Evolutionary conservation across 1,139 yeast genomes (phyloP).

Genomic region (Pichia sp.): DNA sequence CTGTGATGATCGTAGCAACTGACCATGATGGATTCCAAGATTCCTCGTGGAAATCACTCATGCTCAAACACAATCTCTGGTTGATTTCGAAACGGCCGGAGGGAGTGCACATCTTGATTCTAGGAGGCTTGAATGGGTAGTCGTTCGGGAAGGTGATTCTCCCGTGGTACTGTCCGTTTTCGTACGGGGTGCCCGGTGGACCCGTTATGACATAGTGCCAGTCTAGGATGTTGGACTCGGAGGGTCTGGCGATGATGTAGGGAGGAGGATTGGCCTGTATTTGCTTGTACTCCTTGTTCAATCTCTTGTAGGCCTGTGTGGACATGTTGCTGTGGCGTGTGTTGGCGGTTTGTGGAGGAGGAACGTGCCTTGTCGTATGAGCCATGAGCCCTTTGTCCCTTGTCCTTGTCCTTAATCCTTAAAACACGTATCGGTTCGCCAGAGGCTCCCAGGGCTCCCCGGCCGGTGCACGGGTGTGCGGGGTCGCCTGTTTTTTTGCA

Average conservation of each 20-base stretch:
- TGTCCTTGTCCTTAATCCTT: no score
- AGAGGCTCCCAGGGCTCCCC: no score
- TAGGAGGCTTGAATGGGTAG: constrained; percentile 92
- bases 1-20: constrained; percentile 81
- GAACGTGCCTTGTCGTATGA: no score
- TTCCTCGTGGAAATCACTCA: constrained; percentile 93
- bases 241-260: constrained; percentile 77
- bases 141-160: constrained; percentile 79
- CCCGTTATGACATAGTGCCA: constrained; percentile 86
- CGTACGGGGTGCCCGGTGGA: constrained; percentile 77
- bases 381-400: no score
- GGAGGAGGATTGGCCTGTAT: constrained; percentile 80
- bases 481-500: no score
- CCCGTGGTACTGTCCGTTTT: constrained; percentile 89
- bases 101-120: constrained; percentile 88
- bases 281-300: constrained; percentile 77
- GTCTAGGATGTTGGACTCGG: constrained; percentile 70
- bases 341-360: no score
- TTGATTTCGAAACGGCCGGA: constrained; percentile 73
- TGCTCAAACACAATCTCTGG: constrained; percentile 77
- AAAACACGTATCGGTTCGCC: no score
- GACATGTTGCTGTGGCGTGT: constrained; percentile 20
- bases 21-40: constrained; percentile 97
- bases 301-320: constrained; percentile 41
- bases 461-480: no score